Conservation (phyloP, 331 rosid species). For the Rhamnella rubrinervis region DNA sequence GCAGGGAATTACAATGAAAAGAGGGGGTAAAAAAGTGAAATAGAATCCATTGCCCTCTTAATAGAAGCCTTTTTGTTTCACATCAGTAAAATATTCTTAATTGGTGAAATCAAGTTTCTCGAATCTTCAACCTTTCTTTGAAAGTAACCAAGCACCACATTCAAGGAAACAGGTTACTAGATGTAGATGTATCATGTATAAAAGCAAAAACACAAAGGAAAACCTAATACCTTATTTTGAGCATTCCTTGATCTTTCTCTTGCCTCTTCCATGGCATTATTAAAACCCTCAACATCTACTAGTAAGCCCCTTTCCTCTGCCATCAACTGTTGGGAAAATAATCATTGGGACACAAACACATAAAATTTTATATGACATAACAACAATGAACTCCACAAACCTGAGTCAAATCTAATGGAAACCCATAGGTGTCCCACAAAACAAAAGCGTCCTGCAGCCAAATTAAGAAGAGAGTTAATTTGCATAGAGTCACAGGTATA, state of each 20-base stretch:
- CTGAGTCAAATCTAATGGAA: slow-evolving; percentile 97
- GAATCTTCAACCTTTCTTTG: neutral
- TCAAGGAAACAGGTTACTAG: neutral
- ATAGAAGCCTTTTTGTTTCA: neutral
- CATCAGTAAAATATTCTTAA: neutral
- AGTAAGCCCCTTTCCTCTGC: slow-evolving; percentile 85
- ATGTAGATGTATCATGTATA: neutral
- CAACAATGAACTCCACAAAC: slow-evolving; percentile 40
- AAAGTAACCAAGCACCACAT: neutral
- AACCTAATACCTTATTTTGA: slow-evolving; percentile 67
- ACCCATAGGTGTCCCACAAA: slow-evolving; percentile 95
- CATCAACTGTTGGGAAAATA: slow-evolving; percentile 59
- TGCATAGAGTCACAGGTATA: slow-evolving; percentile 10
- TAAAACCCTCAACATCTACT: slow-evolving; percentile 78
- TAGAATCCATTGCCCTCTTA: neutral
- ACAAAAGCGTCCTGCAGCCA: slow-evolving; percentile 84
- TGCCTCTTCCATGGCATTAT: slow-evolving; percentile 83
- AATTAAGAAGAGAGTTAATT: slow-evolving; percentile 30
- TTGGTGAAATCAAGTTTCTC: neutral
- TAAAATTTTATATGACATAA: neutral
- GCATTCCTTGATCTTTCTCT: slow-evolving; percentile 92
- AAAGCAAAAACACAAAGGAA: slow-evolving; percentile 18
- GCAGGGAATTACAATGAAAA: slow-evolving; percentile 31
- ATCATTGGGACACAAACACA: slow-evolving; percentile 1
- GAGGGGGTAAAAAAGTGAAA: neutral